Base-by-base conservation (phyloP, 2,329 filamentous ascomycete genomes). In the Graphilbum fragrans region DNA sequence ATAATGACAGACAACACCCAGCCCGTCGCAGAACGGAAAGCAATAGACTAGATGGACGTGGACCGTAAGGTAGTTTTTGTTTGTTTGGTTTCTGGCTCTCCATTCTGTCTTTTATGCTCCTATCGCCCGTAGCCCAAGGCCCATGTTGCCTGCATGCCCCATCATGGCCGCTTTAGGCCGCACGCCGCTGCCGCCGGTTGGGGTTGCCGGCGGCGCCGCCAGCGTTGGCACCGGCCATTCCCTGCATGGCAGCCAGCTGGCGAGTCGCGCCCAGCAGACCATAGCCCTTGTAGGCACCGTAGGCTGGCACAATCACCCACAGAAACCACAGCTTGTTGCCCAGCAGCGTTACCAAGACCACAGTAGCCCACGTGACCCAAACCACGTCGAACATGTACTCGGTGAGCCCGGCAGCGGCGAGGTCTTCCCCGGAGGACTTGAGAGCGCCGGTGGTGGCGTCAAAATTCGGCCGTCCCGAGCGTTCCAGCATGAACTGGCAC, bases 311-410 rank as follows among this genome's bases (percentile, higher is more conserved):
- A 19, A 69, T 55, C 16, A 62, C 54, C 70, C 71, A 77, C 11
- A 76, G 51, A 18, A 74, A 56, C 72, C 72, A 77, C 14, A 65
- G 84, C 65, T 81, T 81, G 58, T 95, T 87, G 4, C 92, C 92
- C 37, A 90, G 74, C 22, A 94, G 48, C 16, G 82, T 72, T 14
- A 81, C 87, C n/a, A 82, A 60, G 9, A 80, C 62, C 33, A 86
- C 66, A 41, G 80, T 83, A 11, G 76, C 79, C 80, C 88, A 95
- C 0, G 87, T 95, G 65, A 94, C 86, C 75, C 94, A 96, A 41
- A 94, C 68, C 38, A 94, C 76, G 63, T 98, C 92, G 73, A 94
- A 98, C 82, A 96, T 86, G 68, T 93, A 96, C 64, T 95, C 92
- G 11, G 90, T 96, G 66, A 98, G 65, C 5, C 92, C 92, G 27